These are phyloP conservation scores for Pyricularia sp. DNA, from an alignment of 2,329 filamentous ascomycete genomes.

Conservation along the genomic window DNA sequence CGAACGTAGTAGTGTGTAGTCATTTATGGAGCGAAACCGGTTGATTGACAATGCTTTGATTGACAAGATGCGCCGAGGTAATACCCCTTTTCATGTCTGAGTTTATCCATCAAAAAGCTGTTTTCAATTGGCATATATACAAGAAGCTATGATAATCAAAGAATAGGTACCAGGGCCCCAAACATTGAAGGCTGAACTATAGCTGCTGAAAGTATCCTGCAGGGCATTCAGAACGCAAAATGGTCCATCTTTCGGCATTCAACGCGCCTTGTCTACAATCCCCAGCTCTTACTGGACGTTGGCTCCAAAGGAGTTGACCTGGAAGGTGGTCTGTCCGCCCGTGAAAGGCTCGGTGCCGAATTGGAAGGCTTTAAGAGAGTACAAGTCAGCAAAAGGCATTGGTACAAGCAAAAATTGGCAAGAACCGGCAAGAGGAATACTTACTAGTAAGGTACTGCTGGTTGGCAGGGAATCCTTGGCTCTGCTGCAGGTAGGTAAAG, in stretches of 20 bases:
- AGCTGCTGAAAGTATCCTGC: not conserved
- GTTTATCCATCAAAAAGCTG: not conserved
- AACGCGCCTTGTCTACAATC: too few relatives aligned
- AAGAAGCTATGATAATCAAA: not conserved
- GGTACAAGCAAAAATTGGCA: not conserved
- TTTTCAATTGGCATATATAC: not conserved
- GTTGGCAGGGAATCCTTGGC: conserved; percentile 33
- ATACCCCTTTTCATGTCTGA: not conserved
- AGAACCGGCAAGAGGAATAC: not conserved
- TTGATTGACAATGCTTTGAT: not conserved
- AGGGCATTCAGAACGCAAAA: not conserved
- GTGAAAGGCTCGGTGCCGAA: conserved; percentile 3
- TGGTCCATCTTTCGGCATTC: not conserved
- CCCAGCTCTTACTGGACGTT: not conserved
- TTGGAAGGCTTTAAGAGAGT: not conserved
- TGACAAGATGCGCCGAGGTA: not conserved
- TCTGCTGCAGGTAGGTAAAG: conserved; percentile 41
- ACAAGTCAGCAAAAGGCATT: not conserved
- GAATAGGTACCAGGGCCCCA: not conserved
- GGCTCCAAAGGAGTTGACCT: not conserved
- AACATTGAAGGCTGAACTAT: not conserved
- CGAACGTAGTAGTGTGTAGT: too few relatives aligned
- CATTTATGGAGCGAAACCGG: too few relatives aligned
- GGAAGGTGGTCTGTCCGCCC: conserved; percentile 2
- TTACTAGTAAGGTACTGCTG: conserved; percentile 39